Base-by-base conservation (phyloP, 2,329 filamentous ascomycete species). In the Botryotinia calthae region DNA sequence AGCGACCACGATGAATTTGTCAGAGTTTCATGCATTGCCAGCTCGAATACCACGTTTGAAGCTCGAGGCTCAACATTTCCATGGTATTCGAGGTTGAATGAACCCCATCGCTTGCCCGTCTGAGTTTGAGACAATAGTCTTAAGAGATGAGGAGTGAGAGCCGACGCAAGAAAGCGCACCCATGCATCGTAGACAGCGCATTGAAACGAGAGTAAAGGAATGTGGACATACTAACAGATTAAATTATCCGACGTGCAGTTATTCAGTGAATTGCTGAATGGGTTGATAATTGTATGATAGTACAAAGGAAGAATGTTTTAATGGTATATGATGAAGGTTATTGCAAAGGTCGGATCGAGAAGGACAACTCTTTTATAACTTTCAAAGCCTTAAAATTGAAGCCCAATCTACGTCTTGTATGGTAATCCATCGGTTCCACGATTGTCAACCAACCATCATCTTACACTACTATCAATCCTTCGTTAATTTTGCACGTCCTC, bases 401-500 rank as follows among this genome's bases (percentile, higher is more conserved):
- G 18, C 56, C 31, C 48, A 58, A 67, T 66, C 48, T 31, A 71
- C n/a, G 40, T 66, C 63, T 67, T 28, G 51, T 59, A 40, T 66
- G 44, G 70, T 51, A n/a, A 20, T 72, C 61, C 44, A 44, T 65
- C 31, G 28, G 59, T 42, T 34, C 48, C 46, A 54, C 37, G 48
- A 46, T 56, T 56, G 56, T 48, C 34, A 63, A 74, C 78, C 75
- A 77, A 78, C 72, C 75, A 77, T 75, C 76, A 78, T 70, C 79
- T 75, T 77, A 69, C 64, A 72, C 56, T 70, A 70, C 46, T 31
- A 28, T 48, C 51, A 25, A 77, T 76, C 75, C 76, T 71, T 76
- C 73, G 76, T 78, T 73, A 78, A 40, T 76, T 76, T 76, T 79
- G 74, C 75, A 79, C 76, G 70, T 78, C 76, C 73, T 78, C 74